A percentile compares a stretch with the other conserved stretches of the same genome.
Evolutionary conservation across 2,329 filamentous ascomycete species (phyloP).

Genomic region (Apiospora sp.): DNA sequence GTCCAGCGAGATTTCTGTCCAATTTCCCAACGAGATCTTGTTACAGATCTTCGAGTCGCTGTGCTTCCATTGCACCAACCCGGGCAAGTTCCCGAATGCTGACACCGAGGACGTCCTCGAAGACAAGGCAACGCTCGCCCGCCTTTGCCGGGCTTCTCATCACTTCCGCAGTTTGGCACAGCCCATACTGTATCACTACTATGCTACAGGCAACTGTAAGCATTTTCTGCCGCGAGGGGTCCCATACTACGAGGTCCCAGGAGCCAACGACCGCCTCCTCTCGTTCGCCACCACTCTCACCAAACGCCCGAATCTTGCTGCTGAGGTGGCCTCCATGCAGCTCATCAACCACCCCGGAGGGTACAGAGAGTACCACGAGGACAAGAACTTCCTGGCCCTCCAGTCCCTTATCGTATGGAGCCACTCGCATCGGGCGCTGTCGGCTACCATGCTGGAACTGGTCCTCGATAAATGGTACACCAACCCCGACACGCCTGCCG

Average conservation of each 20-base stretch:
- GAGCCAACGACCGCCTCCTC: background rate
- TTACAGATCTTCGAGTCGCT: background rate
- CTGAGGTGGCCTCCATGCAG: background rate
- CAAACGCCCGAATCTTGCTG: background rate
- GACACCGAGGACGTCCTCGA: background rate
- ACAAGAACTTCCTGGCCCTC: background rate
- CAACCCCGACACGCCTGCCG: background rate
- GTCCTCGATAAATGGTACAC: background rate
- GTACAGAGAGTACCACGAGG: background rate
- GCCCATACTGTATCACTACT: background rate
- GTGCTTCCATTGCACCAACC: background rate
- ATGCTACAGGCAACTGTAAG: background rate
- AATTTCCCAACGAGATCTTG: background rate
- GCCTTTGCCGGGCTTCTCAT: background rate
- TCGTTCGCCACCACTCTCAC: background rate
- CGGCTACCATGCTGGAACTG: background rate
- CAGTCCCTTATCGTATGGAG: background rate
- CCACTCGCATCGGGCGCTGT: background rate
- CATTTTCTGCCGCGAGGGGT: background rate
- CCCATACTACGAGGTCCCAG: no score
- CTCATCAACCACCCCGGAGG: background rate
- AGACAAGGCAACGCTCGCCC: background rate
- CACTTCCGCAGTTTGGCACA: background rate
- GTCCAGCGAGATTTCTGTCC: background rate
- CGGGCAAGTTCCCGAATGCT: background rate